A percentile compares a stretch with the other conserved stretches of the same genome.
phyloP scores from a whole-genome alignment of 2,329 filamentous ascomycete species.

The Penicillium sp. region DNA sequence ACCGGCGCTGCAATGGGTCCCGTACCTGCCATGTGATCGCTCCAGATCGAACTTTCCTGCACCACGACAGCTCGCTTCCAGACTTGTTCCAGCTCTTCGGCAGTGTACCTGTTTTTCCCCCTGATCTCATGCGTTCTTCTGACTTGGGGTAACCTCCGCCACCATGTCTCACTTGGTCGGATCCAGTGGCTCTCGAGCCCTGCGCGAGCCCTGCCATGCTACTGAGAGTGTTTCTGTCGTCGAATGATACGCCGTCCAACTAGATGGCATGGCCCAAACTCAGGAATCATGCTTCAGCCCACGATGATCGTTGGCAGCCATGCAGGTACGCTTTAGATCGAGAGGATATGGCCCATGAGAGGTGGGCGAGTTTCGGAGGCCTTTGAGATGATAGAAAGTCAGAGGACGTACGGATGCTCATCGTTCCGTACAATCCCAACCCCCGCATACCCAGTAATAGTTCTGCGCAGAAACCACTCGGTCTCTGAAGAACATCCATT shows the following conservation, averaged over 20 bases:
- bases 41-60: not conserved
- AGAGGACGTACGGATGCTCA: not conserved
- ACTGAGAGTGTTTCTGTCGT: not conserved
- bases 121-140: not conserved
- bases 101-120: not conserved
- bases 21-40: not conserved
- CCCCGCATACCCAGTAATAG: not conserved
- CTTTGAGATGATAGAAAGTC: not conserved
- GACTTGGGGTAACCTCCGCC: not conserved
- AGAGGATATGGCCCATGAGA: not conserved
- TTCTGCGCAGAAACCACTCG: not conserved
- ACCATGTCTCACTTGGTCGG: not conserved
- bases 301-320: not conserved
- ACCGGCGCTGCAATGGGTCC: not conserved
- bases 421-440: not conserved
- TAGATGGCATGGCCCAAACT: not conserved
- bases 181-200: not conserved
- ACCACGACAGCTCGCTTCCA: not conserved
- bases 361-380: not conserved
- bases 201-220: not conserved
- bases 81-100: not conserved
- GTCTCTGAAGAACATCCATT: not conserved
- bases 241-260: not conserved
- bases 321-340: slow-evolving; percentile 4
- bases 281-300: not conserved